Evolutionary conservation across 1,284 basidiomycete species (phyloP), one percentile per base, ranked within the genome.

Genomic region (Phellinidium pouzarii): DNA sequence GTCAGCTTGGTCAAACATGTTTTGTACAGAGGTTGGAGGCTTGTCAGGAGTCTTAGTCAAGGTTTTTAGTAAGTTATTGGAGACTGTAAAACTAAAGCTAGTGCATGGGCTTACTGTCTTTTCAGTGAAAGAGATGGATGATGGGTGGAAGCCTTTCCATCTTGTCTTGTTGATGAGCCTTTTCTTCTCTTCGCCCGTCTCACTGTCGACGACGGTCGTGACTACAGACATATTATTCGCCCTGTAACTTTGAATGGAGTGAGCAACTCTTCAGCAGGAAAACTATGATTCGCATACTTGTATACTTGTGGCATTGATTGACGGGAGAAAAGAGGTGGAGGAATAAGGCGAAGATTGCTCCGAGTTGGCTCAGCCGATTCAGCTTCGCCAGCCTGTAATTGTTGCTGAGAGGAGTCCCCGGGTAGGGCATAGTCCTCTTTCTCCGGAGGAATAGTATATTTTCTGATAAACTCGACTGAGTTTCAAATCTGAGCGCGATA

Each of bases 261-360:
- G 9, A 37, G 25, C 41, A 14, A 22, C 9, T 9, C 20, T 38
- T n/a, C 36, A 29, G 46, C 31, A 19, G 26, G 11, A 25, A 4
- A 40, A 42, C 19, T 7, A 25, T 42, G 22, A 17, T 3, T 52
- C 36, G 23, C 73, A 50, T 48, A 90, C 90, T 83, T 85, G 71
- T 92, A 94, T 47, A 78, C 78, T 58, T 87, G 82, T 20, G 90
- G 80, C 40, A 92, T 78, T 0, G 73, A 73, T 59, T 90, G 84
- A 26, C 90, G 76, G 61, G 86, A 87, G 67, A 94, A 94, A 42
- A 92, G 66, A 4, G 91, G 90, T 1, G 91, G 91, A 27, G 91
- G 89, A 56, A 91, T 81, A 8, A 90, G 71, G 20, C 85, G 76
- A 17, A 91, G 69, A 60, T 82, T 82, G 60, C 80, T 83, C 55